These are phyloP conservation scores for Lepidium campestre DNA, from an alignment of 441 rosid species.

Conservation along the genomic window DNA sequence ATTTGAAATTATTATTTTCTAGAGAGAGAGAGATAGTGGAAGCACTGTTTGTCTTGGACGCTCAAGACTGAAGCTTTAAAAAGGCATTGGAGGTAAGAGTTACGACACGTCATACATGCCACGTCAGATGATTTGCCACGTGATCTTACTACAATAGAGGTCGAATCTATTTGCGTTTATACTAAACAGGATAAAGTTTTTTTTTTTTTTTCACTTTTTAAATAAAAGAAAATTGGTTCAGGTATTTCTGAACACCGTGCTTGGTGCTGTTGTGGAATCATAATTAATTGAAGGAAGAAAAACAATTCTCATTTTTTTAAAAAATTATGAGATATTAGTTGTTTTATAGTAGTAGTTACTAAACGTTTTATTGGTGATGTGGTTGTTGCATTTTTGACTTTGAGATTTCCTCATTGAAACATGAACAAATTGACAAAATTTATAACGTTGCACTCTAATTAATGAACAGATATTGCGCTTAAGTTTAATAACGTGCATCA, in stretches of 20 bases:
- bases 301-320: background rate
- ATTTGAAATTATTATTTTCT: background rate
- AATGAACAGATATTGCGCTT: constrained; percentile 1
- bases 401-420: background rate
- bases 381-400: background rate
- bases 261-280: constrained; percentile 6
- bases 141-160: background rate
- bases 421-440: background rate
- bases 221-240: background rate
- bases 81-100: background rate
- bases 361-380: background rate
- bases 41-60: constrained; percentile 23
- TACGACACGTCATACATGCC: constrained; percentile 14
- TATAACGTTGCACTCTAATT: constrained; percentile 1
- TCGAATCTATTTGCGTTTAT: background rate
- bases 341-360: too few species aligned
- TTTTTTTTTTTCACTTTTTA: background rate
- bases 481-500: background rate
- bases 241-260: constrained; percentile 9
- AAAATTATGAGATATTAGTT: background rate
- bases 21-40: constrained; percentile 4
- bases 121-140: constrained; percentile 16
- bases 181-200: background rate
- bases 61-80: constrained; percentile 16
- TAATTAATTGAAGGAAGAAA: background rate